Evolutionary conservation across 805 yeast genomes (phyloP).

Genomic region (Candida tibetensis): DNA sequence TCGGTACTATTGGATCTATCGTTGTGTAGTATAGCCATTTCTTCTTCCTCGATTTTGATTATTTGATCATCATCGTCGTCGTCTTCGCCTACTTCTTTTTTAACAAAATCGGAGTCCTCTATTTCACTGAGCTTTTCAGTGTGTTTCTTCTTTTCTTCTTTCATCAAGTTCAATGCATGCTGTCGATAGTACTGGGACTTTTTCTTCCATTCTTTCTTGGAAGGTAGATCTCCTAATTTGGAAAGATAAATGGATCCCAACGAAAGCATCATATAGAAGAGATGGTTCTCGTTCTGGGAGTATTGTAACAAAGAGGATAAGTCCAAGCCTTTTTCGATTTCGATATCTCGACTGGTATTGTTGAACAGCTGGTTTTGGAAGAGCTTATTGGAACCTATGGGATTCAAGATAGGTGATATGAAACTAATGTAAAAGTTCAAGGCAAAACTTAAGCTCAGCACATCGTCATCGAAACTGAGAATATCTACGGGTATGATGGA

Average conservation of each 20-base stretch:
- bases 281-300: conserved; percentile 19
- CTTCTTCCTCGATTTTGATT: background rate
- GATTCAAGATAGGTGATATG: conserved; percentile 28
- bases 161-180: conserved; percentile 11
- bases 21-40: background rate
- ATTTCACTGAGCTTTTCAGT: background rate
- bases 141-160: background rate
- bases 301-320: conserved; percentile 21
- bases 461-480: conserved; percentile 8
- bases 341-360: conserved; percentile 10
- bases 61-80: background rate
- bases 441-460: conserved; percentile 18
- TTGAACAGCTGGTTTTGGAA: conserved; percentile 8
- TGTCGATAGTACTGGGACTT: conserved; percentile 16
- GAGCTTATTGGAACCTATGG: conserved; percentile 16
- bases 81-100: background rate
- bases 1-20: conserved; percentile 12
- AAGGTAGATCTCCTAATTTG: conserved; percentile 10
- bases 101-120: too few relatives aligned
- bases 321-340: conserved; percentile 24
- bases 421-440: conserved; percentile 23
- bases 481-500: conserved; percentile 25
- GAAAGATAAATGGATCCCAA: conserved; percentile 26
- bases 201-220: conserved; percentile 16
- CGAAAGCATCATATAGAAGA: conserved; percentile 24